These are phyloP conservation scores for Globisporangium paroecandrum DNA, from an alignment of 352 stramenopile genomes.

Conservation along the genomic window DNA sequence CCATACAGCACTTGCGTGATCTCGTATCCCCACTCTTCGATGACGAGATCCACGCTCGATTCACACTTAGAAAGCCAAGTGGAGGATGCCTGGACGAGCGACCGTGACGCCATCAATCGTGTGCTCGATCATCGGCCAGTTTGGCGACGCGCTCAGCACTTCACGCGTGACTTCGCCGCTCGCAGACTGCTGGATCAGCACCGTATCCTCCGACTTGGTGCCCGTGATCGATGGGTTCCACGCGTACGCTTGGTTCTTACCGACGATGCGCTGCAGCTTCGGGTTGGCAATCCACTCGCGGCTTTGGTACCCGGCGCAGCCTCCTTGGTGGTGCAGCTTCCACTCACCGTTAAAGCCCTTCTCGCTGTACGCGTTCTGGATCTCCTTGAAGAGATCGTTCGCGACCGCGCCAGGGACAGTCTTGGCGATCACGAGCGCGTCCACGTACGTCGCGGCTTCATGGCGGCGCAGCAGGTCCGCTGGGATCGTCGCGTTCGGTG, in stretches of 20 bases:
- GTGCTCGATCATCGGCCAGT: constrained; percentile 55
- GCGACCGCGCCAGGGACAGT: constrained; percentile 32
- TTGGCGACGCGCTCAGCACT: constrained; percentile 47
- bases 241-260: constrained; percentile 51
- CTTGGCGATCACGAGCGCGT: constrained; percentile 47
- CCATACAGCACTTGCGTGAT: neutral
- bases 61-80: constrained; percentile 41
- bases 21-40: neutral
- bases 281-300: constrained; percentile 72
- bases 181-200: constrained; percentile 34
- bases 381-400: constrained; percentile 45
- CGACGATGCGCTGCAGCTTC: constrained; percentile 26
- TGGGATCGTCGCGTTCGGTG: constrained; percentile 21
- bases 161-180: constrained; percentile 35
- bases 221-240: constrained; percentile 74
- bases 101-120: constrained; percentile 44
- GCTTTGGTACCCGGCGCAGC: constrained; percentile 61
- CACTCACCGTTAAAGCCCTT: constrained; percentile 60
- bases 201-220: constrained; percentile 73
- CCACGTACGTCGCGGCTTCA: constrained; percentile 67
- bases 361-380: constrained; percentile 52
- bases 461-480: constrained; percentile 51
- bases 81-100: constrained; percentile 52
- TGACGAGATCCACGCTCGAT: neutral
- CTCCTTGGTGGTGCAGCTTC: constrained; percentile 66